These are phyloP conservation scores for Hymenoscyphus salicellus DNA, from an alignment of 2,329 filamentous ascomycete species.

Conservation along the genomic window DNA sequence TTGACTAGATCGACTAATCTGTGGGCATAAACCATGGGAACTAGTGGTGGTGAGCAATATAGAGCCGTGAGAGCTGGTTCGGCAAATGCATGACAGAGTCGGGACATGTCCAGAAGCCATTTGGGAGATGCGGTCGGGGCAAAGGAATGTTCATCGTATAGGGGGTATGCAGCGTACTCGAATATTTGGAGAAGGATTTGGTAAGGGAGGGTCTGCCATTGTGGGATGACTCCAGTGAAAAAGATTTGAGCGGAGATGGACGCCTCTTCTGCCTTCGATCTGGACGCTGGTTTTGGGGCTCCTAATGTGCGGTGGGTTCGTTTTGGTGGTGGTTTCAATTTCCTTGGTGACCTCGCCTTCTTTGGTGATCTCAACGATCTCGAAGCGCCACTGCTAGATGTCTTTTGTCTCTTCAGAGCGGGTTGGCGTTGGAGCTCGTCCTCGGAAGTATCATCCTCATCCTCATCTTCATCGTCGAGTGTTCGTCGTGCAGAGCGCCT, in stretches of 20 bases:
- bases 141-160: slow-evolving; percentile 48
- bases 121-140: slow-evolving; percentile 44
- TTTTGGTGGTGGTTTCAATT: not conserved
- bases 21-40: slow-evolving; percentile 48
- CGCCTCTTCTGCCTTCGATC: not conserved
- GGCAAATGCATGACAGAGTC: slow-evolving; percentile 61
- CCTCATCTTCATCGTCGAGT: not conserved
- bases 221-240: slow-evolving; percentile 43
- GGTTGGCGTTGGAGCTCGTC: slow-evolving; percentile 10
- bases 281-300: not conserved
- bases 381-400: slow-evolving; percentile 10
- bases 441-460: slow-evolving; percentile 5
- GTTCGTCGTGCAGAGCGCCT: not conserved
- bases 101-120: slow-evolving; percentile 65
- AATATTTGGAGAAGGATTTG: slow-evolving; percentile 69
- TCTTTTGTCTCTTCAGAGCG: slow-evolving; percentile 24
- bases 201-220: slow-evolving; percentile 64
- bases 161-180: slow-evolving; percentile 59
- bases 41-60: slow-evolving; percentile 66
- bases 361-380: slow-evolving; percentile 8
- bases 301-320: not conserved
- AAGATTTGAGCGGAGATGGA: not conserved
- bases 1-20: slow-evolving; percentile 52
- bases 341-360: not conserved
- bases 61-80: slow-evolving; percentile 72